Evolutionary conservation across 2,329 filamentous ascomycete species (phyloP), one percentile per base, ranked within the genome.

Genomic region (Neofusicoccum sp.): DNA sequence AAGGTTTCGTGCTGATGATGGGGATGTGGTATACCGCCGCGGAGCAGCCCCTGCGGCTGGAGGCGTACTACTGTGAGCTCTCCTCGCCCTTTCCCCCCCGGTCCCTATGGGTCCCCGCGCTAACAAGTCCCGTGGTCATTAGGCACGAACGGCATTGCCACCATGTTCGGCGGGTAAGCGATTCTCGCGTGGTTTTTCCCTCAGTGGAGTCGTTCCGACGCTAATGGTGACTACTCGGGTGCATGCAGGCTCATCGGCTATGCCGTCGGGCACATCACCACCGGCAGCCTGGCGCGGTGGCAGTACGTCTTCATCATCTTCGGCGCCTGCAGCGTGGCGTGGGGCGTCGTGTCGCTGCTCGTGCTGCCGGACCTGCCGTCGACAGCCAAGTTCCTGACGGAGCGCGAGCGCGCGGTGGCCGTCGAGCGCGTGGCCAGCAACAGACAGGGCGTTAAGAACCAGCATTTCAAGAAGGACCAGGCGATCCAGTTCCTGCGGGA

Each of bases 251-350:
- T 85, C 1, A 78, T 86, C 8, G 82, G 82, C 1, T 86, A 86
- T 63, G 84, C 81, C 4, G 78, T 87, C 8, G 85, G 84, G 1
- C 82, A 86, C 66, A 87, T 86, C 65, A 78, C 73, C 0, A 75
- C 78, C 4, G 80, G 78, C 0, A 11, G 14, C 14, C 73, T 84
- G 3, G 72, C 76, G 0, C 70, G 74, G 26, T 85, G 82, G 82
- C 82, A 81, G 78, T 84, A 84, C 61, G 78, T 85, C 20, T 87
- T 85, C 71, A 65, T 86, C 14, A 84, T 86, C 62, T 84, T 79
- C 56, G 78, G 78, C 16, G 66, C 74, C 0, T 64, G 74, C 49
- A 76, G 73, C 12, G 61, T 78, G 2, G 64, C 70, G 0, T 73
- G 71, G 33, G 76, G 76, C 1, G 62, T 79, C 16, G 63, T 71